Evolutionary conservation across 495 filamentous ascomycete species (phyloP).

Genomic region (Hypomontagnella monticulosa): DNA sequence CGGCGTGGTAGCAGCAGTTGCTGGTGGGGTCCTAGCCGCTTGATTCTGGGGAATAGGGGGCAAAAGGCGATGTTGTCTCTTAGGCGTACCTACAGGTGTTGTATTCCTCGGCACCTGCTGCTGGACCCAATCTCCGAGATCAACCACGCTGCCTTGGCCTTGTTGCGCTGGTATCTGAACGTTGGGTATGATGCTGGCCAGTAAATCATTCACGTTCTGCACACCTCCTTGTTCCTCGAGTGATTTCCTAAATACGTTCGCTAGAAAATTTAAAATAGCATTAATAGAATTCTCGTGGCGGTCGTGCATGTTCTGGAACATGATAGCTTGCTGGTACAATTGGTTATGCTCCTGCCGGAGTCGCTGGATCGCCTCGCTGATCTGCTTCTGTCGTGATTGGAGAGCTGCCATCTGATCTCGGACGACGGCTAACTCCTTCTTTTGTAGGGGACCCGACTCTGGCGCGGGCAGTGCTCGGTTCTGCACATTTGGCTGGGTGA

Average conservation of each 20-base stretch:
- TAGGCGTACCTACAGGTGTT: constrained; percentile 53
- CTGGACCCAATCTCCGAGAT: constrained; percentile 72
- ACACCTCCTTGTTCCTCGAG: constrained; percentile 67
- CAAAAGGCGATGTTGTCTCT: constrained; percentile 57
- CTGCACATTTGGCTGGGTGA: constrained; percentile 18
- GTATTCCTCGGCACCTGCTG: constrained; percentile 52
- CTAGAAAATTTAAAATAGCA: constrained; percentile 94
- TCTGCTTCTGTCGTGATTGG: constrained; percentile 83
- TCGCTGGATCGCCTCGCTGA: constrained; percentile 79
- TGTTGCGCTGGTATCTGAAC: constrained; percentile 59
- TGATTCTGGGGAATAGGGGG: constrained; percentile 55
- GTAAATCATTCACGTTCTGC: constrained; percentile 75
- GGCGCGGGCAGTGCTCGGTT: constrained; percentile 42
- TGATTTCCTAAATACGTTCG: constrained; percentile 89
- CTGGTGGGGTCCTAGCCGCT: constrained; percentile 38
- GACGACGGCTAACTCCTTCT: constrained; percentile 79
- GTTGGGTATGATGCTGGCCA: constrained; percentile 72
- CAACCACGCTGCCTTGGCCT: constrained; percentile 72
- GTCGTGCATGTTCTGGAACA: constrained; percentile 91
- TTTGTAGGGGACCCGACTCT: constrained; percentile 67
- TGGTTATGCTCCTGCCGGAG: constrained; percentile 86
- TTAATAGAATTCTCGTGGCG: constrained; percentile 98
- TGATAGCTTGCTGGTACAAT: constrained; percentile 86
- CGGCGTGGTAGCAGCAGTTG: constrained; percentile 39
- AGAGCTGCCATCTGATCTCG: constrained; percentile 82